Conservation (phyloP, 306 rosid genomes). For the Carpinus fangiana region DNA sequence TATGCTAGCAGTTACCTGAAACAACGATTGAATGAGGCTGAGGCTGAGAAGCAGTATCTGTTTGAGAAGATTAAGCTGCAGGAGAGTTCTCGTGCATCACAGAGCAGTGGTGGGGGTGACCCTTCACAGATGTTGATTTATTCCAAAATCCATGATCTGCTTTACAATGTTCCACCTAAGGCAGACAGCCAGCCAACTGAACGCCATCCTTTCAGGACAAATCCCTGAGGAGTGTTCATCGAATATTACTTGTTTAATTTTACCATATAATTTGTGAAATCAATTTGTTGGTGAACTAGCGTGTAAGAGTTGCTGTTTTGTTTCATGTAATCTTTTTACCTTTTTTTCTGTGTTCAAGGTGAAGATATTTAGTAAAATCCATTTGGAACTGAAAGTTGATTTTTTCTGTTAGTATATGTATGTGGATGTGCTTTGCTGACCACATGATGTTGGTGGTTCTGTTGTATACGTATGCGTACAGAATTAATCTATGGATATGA, state of each 20-base stretch:
- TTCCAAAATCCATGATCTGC: constrained; percentile 86
- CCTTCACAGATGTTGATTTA: constrained; percentile 74
- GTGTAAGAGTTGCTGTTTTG: constrained; percentile 24
- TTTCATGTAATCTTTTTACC: constrained; percentile 31
- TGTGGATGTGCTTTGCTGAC: constrained; percentile 14
- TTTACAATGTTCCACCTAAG: constrained; percentile 61
- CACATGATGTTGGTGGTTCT: constrained; percentile 1
- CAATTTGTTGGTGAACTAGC: constrained; percentile 25
- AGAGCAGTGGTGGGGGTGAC: constrained; percentile 66
- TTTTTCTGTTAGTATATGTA: constrained; percentile 24
- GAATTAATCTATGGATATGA: background rate
- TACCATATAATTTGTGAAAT: constrained; percentile 21
- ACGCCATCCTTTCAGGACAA: constrained; percentile 60
- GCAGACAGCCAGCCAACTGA: constrained; percentile 68
- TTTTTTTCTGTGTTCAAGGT: constrained; percentile 13
- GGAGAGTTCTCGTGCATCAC: constrained; percentile 81
- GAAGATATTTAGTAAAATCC: constrained; percentile 23
- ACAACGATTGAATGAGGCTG: constrained; percentile 87
- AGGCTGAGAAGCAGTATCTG: constrained; percentile 95
- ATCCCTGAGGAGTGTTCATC: constrained; percentile 48
- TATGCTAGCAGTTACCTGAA: constrained; percentile 86
- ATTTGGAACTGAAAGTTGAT: constrained; percentile 21
- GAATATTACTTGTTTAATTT: constrained; percentile 19
- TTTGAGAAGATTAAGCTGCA: constrained; percentile 96
- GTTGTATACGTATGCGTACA: background rate